phyloP scores from a whole-genome alignment of 768 basidiomycete genomes.

The Amanita jacksonii region DNA sequence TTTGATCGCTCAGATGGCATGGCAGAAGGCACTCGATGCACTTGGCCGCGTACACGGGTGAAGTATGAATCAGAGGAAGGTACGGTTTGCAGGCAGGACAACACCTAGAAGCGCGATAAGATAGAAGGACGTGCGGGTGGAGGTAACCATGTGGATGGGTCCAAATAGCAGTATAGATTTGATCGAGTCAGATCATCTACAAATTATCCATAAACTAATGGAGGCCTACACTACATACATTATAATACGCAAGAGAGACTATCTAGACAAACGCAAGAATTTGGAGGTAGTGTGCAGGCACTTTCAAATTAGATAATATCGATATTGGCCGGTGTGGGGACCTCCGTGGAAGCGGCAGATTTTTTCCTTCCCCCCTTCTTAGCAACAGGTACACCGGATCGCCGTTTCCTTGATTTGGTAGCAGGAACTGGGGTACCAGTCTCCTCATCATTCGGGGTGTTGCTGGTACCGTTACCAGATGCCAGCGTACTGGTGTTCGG shows the following conservation, averaged over 20 bases:
- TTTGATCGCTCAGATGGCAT: slow-evolving; percentile 1
- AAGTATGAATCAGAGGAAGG: too few relatives aligned
- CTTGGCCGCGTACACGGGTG: too few relatives aligned
- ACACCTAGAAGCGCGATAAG: slow-evolving; percentile 1
- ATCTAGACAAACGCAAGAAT: too few relatives aligned
- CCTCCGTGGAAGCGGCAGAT: slow-evolving; percentile 9
- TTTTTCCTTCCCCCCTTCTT: slow-evolving; percentile 32
- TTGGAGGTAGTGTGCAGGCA: not conserved
- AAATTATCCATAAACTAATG: slow-evolving; percentile 10
- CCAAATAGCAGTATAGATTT: not conserved
- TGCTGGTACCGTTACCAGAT: slow-evolving; percentile 15
- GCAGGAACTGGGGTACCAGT: slow-evolving; percentile 21
- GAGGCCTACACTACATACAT: slow-evolving; percentile 9
- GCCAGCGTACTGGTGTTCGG: slow-evolving; percentile 30
- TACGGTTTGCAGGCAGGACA: too few relatives aligned
- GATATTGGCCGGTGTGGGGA: slow-evolving; percentile 7
- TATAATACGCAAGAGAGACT: slow-evolving; percentile 8
- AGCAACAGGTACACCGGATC: slow-evolving; percentile 24
- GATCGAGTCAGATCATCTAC: not conserved
- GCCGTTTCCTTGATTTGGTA: slow-evolving; percentile 35
- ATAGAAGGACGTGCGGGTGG: not conserved
- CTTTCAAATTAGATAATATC: slow-evolving; percentile 3
- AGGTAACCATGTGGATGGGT: slow-evolving; percentile 5
- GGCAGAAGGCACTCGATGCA: not conserved
- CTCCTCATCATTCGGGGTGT: slow-evolving; percentile 25